Conservation (phyloP, 148 eudicot species). For the Vaccinium corymbosum region DNA sequence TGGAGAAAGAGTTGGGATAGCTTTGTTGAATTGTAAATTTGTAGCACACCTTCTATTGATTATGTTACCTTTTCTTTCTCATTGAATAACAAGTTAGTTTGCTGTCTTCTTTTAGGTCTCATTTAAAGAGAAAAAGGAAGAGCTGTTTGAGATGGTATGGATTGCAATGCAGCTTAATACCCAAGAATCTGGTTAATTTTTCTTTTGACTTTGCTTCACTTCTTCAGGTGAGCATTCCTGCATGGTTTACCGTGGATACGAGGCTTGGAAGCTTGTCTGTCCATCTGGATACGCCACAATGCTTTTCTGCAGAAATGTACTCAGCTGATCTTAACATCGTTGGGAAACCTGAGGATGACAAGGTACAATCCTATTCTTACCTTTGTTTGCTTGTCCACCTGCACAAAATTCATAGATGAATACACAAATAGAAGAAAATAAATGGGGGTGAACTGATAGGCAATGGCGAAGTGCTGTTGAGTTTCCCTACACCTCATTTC, state of each 20-base stretch:
- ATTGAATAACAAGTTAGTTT: slow-evolving; percentile 5
- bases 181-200: slow-evolving; percentile 7
- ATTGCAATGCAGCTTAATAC: background rate
- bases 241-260: slow-evolving; percentile 91
- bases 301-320: slow-evolving; percentile 99
- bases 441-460: background rate
- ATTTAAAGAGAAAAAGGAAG: slow-evolving; percentile 84
- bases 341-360: slow-evolving; percentile 95
- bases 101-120: slow-evolving; percentile 52
- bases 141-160: slow-evolving; percentile 90
- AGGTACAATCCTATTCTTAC: slow-evolving; percentile 39
- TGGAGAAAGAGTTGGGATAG: slow-evolving; percentile 12
- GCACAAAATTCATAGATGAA: background rate
- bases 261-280: slow-evolving; percentile 94
- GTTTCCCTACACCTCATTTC: background rate
- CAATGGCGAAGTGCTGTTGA: background rate
- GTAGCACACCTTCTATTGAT: background rate
- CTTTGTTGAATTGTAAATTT: background rate
- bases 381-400: background rate
- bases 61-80: slow-evolving; percentile 1
- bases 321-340: slow-evolving; percentile 76
- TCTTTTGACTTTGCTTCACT: slow-evolving; percentile 17
- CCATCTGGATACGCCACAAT: slow-evolving; percentile 93
- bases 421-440: background rate
- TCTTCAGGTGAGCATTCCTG: slow-evolving; percentile 85